These are phyloP conservation scores for Agaricus blazei DNA, from an alignment of 768 basidiomycete genomes.

Conservation along the genomic window DNA sequence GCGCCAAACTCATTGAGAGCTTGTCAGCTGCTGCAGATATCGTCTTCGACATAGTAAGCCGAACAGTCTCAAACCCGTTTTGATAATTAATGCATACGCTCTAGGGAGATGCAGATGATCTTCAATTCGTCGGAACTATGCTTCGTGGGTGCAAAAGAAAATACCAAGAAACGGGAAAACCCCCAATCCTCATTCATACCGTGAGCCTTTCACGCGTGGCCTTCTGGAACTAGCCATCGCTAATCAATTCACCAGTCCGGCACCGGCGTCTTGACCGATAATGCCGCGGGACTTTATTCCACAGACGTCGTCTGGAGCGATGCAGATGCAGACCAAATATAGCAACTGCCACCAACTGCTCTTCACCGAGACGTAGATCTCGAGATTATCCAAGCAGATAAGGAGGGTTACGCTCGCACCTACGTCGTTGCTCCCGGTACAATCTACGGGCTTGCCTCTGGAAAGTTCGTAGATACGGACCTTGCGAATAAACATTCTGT, in stretches of 20 bases:
- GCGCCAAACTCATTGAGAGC: constrained; percentile 31
- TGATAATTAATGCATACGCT: no score
- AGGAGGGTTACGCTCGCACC: constrained; percentile 43
- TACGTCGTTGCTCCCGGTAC: constrained; percentile 52
- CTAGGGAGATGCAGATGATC: constrained; percentile 36
- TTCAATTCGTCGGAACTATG: constrained; percentile 32
- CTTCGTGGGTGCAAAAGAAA: constrained; percentile 31
- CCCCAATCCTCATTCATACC: constrained; percentile 37
- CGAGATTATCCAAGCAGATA: constrained; percentile 39
- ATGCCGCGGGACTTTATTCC: constrained; percentile 35
- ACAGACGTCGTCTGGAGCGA: constrained; percentile 43
- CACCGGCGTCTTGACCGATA: constrained; percentile 34
- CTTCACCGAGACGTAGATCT: constrained; percentile 48
- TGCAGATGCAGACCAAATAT: constrained; percentile 38
- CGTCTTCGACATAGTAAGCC: constrained; percentile 35
- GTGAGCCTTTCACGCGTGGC: constrained; percentile 21
- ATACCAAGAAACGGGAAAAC: constrained; percentile 25
- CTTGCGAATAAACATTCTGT: constrained; percentile 45
- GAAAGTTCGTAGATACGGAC: constrained; percentile 43
- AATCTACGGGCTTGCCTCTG: constrained; percentile 45
- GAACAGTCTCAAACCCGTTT: background rate
- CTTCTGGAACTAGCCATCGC: background rate
- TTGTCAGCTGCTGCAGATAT: constrained; percentile 40
- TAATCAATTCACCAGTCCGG: constrained; percentile 21
- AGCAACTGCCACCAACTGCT: constrained; percentile 37